These are phyloP conservation scores for Stagonosporopsis tanaceti DNA, from an alignment of 2,329 filamentous ascomycete species.

Conservation along the genomic window DNA sequence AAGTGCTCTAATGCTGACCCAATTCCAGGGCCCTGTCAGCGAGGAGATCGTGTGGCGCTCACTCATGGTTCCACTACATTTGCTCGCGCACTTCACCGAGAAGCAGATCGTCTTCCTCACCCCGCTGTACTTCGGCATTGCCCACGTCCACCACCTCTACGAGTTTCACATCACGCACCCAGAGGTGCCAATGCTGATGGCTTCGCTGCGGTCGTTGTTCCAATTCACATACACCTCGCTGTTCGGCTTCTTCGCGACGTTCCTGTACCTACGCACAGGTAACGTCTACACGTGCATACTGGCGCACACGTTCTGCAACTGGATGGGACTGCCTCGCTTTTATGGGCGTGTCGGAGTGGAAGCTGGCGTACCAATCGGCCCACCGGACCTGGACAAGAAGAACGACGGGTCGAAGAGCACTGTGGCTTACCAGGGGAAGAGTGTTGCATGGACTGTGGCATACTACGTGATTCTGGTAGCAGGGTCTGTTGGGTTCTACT, in stretches of 20 bases:
- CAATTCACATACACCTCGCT: constrained; percentile 91
- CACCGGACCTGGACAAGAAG: constrained; percentile 40
- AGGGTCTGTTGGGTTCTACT: constrained; percentile 77
- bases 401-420: constrained; percentile 50
- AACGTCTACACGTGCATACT: constrained; percentile 78
- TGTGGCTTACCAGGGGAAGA: constrained; percentile 31
- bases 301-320: constrained; percentile 91
- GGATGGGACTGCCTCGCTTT: constrained; percentile 84
- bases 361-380: constrained; percentile 53
- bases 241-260: constrained; percentile 93
- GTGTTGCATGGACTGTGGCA: constrained; percentile 71
- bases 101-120: constrained; percentile 77
- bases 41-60: constrained; percentile 96
- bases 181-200: constrained; percentile 67
- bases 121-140: constrained; percentile 89
- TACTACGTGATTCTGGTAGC: constrained; percentile 81
- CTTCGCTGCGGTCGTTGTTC: constrained; percentile 75
- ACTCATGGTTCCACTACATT: constrained; percentile 80
- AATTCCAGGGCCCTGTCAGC: constrained; percentile 73
- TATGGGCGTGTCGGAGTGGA: constrained; percentile 76
- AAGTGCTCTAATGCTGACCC: constrained; percentile 19
- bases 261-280: constrained; percentile 85
- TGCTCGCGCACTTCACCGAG: constrained; percentile 66
- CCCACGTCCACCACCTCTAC: constrained; percentile 95
- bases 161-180: constrained; percentile 88